These are phyloP conservation scores for Trichoderma gamsii DNA, from an alignment of 495 filamentous ascomycete genomes.

Conservation along the genomic window DNA sequence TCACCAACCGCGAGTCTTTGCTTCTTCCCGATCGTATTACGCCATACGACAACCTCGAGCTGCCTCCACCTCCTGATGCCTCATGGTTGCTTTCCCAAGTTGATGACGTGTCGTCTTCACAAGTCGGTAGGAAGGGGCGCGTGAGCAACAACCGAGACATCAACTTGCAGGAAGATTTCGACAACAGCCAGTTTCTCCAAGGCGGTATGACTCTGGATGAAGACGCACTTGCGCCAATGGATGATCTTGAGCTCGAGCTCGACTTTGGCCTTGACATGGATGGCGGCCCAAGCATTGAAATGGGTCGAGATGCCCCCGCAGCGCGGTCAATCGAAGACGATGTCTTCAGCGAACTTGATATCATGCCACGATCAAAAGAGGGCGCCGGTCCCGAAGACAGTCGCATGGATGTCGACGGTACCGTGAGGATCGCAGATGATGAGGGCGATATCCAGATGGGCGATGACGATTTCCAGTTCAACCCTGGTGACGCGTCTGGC, in stretches of 20 bases:
- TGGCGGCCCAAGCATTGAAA: constrained; percentile 64
- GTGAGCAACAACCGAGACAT: constrained; percentile 56
- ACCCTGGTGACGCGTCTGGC: constrained; percentile 45
- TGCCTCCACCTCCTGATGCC: constrained; percentile 60
- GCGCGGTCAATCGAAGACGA: constrained; percentile 63
- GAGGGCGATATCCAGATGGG: constrained; percentile 58
- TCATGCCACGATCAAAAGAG: constrained; percentile 42
- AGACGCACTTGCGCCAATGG: constrained; percentile 44
- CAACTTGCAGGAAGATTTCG: constrained; percentile 53
- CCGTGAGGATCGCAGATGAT: constrained; percentile 48
- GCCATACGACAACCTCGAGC: constrained; percentile 74
- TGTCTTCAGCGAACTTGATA: constrained; percentile 59
- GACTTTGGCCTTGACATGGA: constrained; percentile 56
- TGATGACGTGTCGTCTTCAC: constrained; percentile 46
- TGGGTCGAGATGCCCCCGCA: constrained; percentile 72
- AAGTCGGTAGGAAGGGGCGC: constrained; percentile 48
- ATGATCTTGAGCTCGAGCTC: constrained; percentile 52
- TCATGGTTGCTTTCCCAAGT: constrained; percentile 66
- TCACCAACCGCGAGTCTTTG: constrained; percentile 61
- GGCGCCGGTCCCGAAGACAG: constrained; percentile 26
- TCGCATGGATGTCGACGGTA: constrained; percentile 40
- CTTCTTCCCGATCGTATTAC: constrained; percentile 85
- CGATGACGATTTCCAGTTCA: constrained; percentile 51
- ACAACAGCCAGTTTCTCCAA: constrained; percentile 62
- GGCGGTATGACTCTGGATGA: constrained; percentile 54